These are phyloP conservation scores for Coemansia sp. DNA, from an alignment of 192 early-diverging fungal species.

Conservation along the genomic window DNA sequence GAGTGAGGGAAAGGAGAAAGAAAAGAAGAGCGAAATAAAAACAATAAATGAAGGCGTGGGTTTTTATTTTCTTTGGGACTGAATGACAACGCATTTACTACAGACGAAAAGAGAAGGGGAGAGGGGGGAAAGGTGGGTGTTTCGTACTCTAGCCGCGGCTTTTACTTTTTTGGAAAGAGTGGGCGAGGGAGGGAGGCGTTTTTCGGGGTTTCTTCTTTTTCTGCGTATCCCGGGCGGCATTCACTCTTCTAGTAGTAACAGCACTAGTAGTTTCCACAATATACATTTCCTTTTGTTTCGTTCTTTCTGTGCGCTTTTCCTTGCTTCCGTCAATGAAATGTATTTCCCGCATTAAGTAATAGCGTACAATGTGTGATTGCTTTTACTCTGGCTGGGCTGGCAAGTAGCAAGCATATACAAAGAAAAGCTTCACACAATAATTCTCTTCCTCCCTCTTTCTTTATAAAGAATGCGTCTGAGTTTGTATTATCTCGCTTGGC, in stretches of 20 bases:
- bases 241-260: neutral
- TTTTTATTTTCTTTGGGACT: too few relatives aligned
- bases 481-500: too few relatives aligned
- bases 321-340: neutral
- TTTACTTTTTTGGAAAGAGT: neutral
- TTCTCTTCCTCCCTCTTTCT: neutral
- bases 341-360: neutral
- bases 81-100: too few relatives aligned
- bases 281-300: neutral
- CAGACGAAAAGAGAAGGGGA: slow-evolving; percentile 8
- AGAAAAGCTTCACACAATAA: neutral
- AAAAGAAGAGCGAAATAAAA: slow-evolving; percentile 2
- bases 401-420: neutral
- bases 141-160: neutral
- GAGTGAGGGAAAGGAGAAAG: neutral
- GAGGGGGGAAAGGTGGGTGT: neutral
- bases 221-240: neutral
- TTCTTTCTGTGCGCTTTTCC: neutral
- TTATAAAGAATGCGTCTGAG: too few relatives aligned
- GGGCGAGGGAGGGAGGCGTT: neutral
- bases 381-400: too few relatives aligned
- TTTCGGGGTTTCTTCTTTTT: neutral
- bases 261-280: neutral
- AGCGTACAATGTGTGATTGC: neutral
- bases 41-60: slow-evolving; percentile 3